Evolutionary conservation across 345 rosid genomes (phyloP).

Genomic region (Salix udensis): DNA sequence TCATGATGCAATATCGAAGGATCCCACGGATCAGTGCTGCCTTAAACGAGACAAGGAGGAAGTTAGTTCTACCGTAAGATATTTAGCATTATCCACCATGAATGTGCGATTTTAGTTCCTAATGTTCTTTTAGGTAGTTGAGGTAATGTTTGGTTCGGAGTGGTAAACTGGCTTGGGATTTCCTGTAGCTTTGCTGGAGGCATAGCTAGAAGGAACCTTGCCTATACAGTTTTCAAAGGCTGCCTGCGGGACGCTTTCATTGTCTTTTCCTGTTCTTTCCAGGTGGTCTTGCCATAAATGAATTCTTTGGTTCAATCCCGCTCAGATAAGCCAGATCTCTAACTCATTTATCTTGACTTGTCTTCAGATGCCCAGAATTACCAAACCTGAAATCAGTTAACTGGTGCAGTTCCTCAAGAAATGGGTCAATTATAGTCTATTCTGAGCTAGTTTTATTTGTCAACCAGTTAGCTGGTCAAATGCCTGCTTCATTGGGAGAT

Average conservation of each 20-base stretch:
- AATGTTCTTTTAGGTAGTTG: too few species aligned
- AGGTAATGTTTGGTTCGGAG: too few species aligned
- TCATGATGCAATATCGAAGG: too few species aligned
- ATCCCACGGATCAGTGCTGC: too few species aligned
- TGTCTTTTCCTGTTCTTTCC: slow-evolving; percentile 18
- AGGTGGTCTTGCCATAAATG: slow-evolving; percentile 13
- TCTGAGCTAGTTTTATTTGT: slow-evolving; percentile 8
- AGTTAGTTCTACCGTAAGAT: too few species aligned
- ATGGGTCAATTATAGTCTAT: slow-evolving; percentile 12
- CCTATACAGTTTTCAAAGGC: slow-evolving; percentile 8
- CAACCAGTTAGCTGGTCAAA: slow-evolving; percentile 10
- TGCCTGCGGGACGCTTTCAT: slow-evolving; percentile 14
- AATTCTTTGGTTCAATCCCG: slow-evolving; percentile 15
- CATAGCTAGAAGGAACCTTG: neutral
- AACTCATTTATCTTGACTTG: slow-evolving; percentile 24
- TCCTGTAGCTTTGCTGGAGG: neutral
- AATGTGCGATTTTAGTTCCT: too few species aligned
- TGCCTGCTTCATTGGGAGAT: slow-evolving; percentile 22
- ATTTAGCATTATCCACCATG: too few species aligned
- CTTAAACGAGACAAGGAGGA: too few species aligned
- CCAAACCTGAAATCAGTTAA: slow-evolving; percentile 17
- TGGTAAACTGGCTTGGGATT: neutral
- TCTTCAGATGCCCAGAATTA: neutral
- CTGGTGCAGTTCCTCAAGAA: slow-evolving; percentile 19
- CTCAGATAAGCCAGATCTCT: slow-evolving; percentile 15